phyloP scores from a whole-genome alignment of 352 stramenopile species.

The Globisporangium emineosum region DNA sequence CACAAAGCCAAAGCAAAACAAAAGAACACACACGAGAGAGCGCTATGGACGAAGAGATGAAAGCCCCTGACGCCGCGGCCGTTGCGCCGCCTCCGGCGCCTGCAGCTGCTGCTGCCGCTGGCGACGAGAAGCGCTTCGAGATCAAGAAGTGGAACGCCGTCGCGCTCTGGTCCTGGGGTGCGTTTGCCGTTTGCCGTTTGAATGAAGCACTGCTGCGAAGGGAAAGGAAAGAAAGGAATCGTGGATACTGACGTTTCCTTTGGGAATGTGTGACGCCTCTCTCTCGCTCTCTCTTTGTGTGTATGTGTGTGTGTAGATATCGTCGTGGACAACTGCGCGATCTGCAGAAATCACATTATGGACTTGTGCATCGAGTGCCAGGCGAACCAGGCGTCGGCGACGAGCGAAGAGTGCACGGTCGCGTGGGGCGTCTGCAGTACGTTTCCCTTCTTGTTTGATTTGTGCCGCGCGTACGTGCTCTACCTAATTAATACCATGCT shows the following conservation, averaged over 20 bases:
- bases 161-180: slow-evolving; percentile 98
- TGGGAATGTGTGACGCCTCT: background rate
- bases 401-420: slow-evolving; percentile 86
- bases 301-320: slow-evolving; percentile 55
- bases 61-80: slow-evolving; percentile 30
- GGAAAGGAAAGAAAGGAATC: background rate
- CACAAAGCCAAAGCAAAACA: background rate
- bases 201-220: background rate
- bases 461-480: background rate
- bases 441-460: slow-evolving; percentile 30
- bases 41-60: slow-evolving; percentile 75
- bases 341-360: slow-evolving; percentile 99
- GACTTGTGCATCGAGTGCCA: slow-evolving; percentile 99
- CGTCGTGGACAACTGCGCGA: slow-evolving; percentile 92
- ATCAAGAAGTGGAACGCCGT: slow-evolving; percentile 99
- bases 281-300: no score
- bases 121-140: slow-evolving; percentile 94
- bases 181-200: slow-evolving; percentile 11
- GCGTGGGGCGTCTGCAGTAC: slow-evolving; percentile 86
- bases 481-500: slow-evolving; percentile 10
- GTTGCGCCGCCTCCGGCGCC: slow-evolving; percentile 16
- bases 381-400: slow-evolving; percentile 87
- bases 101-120: background rate
- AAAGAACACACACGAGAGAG: slow-evolving; percentile 8
- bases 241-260: slow-evolving; percentile 4